Percentiles rank a stretch among this genome's conserved stretches.
These are phyloP conservation scores for Blastobotrys buckinghamii DNA, from an alignment of 1,139 yeast genomes.

Conservation along the genomic window DNA sequence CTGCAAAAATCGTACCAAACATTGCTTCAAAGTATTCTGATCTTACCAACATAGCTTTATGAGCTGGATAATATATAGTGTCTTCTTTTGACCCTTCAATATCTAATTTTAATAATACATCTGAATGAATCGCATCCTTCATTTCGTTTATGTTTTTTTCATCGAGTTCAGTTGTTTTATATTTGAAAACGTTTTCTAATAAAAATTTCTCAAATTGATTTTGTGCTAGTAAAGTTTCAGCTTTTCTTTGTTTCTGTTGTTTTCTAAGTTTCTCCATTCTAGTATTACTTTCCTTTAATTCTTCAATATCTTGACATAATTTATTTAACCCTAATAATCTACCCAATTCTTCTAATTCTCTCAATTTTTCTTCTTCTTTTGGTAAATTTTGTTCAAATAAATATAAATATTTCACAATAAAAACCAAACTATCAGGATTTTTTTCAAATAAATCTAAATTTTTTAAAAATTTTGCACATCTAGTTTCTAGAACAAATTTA, in stretches of 20 bases:
- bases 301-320: constrained; percentile 34
- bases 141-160: constrained; percentile 8
- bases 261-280: constrained; percentile 1
- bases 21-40: constrained; percentile 62
- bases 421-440: constrained; percentile 33
- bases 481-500: constrained; percentile 36
- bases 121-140: constrained; percentile 38
- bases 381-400: constrained; percentile 39
- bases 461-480: constrained; percentile 30
- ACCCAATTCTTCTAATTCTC: constrained; percentile 35
- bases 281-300: constrained; percentile 13
- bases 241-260: constrained; percentile 17
- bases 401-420: constrained; percentile 49
- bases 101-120: constrained; percentile 40
- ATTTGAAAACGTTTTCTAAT: constrained; percentile 34
- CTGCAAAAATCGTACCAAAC: constrained; percentile 48
- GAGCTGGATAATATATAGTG: constrained; percentile 49
- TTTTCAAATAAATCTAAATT: constrained; percentile 24
- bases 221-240: constrained; percentile 22
- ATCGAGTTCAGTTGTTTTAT: constrained; percentile 1
- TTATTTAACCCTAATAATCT: constrained; percentile 35
- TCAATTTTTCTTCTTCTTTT: constrained; percentile 28
- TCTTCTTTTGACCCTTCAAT: constrained; percentile 21
- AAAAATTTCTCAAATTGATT: constrained; percentile 36
- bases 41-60: constrained; percentile 53